phyloP scores from a whole-genome alignment of 2,329 filamentous ascomycete genomes.

The Hymenoscyphus fructigenus region DNA sequence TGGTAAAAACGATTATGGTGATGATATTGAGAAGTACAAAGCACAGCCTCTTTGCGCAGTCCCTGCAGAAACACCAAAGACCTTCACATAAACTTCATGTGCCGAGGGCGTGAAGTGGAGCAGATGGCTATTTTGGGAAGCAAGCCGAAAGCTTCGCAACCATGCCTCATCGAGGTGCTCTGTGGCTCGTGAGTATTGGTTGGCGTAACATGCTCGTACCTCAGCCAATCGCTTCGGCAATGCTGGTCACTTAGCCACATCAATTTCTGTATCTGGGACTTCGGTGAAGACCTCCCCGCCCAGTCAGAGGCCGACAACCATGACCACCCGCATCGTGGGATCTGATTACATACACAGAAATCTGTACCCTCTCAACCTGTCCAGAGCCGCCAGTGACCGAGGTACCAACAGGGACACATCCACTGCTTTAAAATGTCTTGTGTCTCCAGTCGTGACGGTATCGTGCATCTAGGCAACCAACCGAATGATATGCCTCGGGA shows the following conservation, averaged over 20 bases:
- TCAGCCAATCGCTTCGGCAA: slow-evolving; percentile 17
- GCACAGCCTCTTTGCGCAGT: slow-evolving; percentile 27
- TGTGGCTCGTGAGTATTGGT: neutral
- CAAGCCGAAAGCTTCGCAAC: slow-evolving; percentile 4
- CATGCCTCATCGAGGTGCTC: slow-evolving; percentile 6
- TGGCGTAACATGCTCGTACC: slow-evolving; percentile 14
- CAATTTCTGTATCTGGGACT: slow-evolving; percentile 3
- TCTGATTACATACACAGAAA: slow-evolving; percentile 12
- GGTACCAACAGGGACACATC: slow-evolving; percentile 1
- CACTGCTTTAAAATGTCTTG: slow-evolving; percentile 1
- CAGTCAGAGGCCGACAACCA: too few species aligned
- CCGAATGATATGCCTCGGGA: slow-evolving; percentile 1
- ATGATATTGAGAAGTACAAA: slow-evolving; percentile 2
- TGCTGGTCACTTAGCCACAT: slow-evolving; percentile 14
- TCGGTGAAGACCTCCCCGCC: neutral
- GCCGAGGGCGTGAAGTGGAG: slow-evolving; percentile 5
- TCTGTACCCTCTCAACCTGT: neutral
- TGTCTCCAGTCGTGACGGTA: slow-evolving; percentile 8
- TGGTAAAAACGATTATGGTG: slow-evolving; percentile 12
- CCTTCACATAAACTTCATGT: slow-evolving; percentile 1
- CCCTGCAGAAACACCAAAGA: slow-evolving; percentile 1
- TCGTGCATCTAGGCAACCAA: slow-evolving; percentile 11
- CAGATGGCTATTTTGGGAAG: slow-evolving; percentile 21
- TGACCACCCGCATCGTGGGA: neutral
- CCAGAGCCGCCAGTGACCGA: slow-evolving; percentile 9